Conservation (phyloP, 257 asterid genomes). For the Nicotiana undulata region DNA sequence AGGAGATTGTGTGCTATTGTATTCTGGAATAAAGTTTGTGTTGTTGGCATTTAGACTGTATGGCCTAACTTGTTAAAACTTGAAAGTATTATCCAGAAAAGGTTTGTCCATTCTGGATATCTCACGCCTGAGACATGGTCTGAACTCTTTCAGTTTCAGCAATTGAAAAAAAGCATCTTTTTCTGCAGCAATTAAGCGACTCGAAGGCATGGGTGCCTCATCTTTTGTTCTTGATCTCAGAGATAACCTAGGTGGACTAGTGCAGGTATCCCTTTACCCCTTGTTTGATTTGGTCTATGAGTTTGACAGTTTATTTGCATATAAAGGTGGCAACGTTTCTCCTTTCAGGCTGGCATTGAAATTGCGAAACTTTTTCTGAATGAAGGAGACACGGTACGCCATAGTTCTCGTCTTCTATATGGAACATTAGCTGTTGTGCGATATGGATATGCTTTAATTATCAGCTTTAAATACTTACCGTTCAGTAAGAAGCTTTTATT, state of each 20-base stretch:
- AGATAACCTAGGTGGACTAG: constrained; percentile 97
- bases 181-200: constrained; percentile 74
- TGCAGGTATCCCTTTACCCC: constrained; percentile 55
- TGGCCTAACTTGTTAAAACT: not conserved
- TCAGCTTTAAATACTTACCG: not conserved
- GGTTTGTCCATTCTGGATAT: not conserved
- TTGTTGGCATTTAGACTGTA: not conserved
- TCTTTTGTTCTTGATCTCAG: constrained; percentile 92
- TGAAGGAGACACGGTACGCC: constrained; percentile 79
- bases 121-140: not conserved
- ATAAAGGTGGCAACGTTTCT: not conserved
- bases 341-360: constrained; percentile 95
- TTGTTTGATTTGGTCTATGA: not conserved
- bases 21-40: not conserved
- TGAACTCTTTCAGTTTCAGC: not conserved
- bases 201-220: constrained; percentile 84
- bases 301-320: not conserved
- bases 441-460: not conserved
- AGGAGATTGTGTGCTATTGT: not conserved
- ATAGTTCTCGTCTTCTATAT: not conserved
- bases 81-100: not conserved
- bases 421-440: not conserved
- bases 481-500: not conserved
- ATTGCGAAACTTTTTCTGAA: constrained; percentile 85
- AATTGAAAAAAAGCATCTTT: too few species aligned